Conservation (phyloP, 2,329 filamentous ascomycete genomes). For the Cadophora luteo-olivacea region DNA sequence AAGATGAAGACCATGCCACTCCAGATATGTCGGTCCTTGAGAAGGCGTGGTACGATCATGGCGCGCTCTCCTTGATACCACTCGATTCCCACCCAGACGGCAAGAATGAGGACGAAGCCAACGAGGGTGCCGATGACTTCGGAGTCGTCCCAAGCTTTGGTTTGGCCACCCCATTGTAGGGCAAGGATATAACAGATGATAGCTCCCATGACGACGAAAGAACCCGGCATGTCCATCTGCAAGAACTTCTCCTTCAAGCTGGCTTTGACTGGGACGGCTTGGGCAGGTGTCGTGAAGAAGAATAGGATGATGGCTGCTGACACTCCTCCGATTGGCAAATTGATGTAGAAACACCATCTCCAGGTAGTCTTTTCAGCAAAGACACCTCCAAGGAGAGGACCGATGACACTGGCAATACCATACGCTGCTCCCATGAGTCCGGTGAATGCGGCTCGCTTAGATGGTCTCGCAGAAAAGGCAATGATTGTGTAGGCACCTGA, state of each 20-base stretch:
- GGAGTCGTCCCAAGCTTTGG: slow-evolving; percentile 51
- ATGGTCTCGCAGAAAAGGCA: slow-evolving; percentile 46
- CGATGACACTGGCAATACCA: slow-evolving; percentile 42
- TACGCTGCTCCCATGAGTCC: slow-evolving; percentile 45
- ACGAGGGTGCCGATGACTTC: slow-evolving; percentile 53
- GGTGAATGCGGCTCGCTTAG: slow-evolving; percentile 45
- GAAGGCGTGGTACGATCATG: slow-evolving; percentile 56
- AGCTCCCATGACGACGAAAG: slow-evolving; percentile 52
- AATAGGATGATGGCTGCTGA: slow-evolving; percentile 49
- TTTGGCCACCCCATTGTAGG: slow-evolving; percentile 55
- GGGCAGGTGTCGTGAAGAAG: slow-evolving; percentile 52
- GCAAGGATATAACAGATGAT: slow-evolving; percentile 54
- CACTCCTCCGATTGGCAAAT: slow-evolving; percentile 48
- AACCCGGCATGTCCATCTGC: slow-evolving; percentile 56
- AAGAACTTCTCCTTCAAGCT: slow-evolving; percentile 52
- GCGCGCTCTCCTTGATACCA: slow-evolving; percentile 54
- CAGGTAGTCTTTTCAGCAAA: slow-evolving; percentile 47
- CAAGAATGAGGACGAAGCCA: slow-evolving; percentile 45
- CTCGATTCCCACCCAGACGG: slow-evolving; percentile 48
- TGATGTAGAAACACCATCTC: slow-evolving; percentile 39
- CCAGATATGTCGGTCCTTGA: slow-evolving; percentile 53
- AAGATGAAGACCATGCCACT: slow-evolving; percentile 50
- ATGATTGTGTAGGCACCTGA: slow-evolving; percentile 53
- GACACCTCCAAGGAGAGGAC: slow-evolving; percentile 47
- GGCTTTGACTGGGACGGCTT: slow-evolving; percentile 47